Percentiles rank a stretch among this genome's conserved stretches.
Conservation (phyloP, 2,329 filamentous ascomycete genomes). For the Microcera coccophila region DNA sequence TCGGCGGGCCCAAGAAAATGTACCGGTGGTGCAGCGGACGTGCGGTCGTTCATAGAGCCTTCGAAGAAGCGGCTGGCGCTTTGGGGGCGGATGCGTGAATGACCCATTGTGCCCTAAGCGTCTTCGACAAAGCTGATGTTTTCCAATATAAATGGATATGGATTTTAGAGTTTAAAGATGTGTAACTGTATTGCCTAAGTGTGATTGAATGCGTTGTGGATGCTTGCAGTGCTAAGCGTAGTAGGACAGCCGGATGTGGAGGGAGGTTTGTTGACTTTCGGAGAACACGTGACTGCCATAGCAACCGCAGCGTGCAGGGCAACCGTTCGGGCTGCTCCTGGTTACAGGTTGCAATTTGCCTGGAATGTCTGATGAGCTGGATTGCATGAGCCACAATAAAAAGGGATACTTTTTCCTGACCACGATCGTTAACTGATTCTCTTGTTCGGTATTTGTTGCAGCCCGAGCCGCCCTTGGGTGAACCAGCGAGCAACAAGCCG, state of each 20-base stretch:
- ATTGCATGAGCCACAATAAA: too few species aligned
- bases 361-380: too few species aligned
- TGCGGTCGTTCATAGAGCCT: slow-evolving; percentile 81
- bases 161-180: not conserved
- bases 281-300: not conserved
- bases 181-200: not conserved
- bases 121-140: too few species aligned
- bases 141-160: not conserved
- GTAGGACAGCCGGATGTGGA: not conserved
- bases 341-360: too few species aligned
- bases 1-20: slow-evolving; percentile 55
- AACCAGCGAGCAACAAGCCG: too few species aligned
- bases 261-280: not conserved
- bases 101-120: slow-evolving; percentile 22
- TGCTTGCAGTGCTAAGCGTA: not conserved
- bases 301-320: not conserved
- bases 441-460: too few species aligned
- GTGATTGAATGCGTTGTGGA: not conserved
- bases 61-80: slow-evolving; percentile 62
- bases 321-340: too few species aligned
- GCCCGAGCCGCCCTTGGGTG: too few species aligned
- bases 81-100: slow-evolving; percentile 30
- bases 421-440: too few species aligned
- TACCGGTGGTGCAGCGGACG: slow-evolving; percentile 65
- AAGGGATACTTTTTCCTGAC: too few species aligned